Conservation (phyloP, 2,329 filamentous ascomycete genomes). For the Aureobasidium sp. region DNA sequence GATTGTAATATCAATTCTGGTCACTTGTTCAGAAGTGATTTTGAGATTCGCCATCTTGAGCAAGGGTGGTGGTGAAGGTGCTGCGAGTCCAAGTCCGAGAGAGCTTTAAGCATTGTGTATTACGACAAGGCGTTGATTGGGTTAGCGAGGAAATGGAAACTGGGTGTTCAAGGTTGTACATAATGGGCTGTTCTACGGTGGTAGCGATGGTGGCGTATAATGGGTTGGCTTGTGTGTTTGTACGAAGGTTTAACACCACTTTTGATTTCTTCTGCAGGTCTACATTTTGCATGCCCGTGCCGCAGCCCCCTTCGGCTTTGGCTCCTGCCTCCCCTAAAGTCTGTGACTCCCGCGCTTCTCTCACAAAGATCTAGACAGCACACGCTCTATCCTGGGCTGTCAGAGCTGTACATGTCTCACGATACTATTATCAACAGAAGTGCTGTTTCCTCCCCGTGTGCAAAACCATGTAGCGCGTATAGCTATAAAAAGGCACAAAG, state of each 20-base stretch:
- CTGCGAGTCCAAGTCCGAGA: not conserved
- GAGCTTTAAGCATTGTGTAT: constrained; percentile 6
- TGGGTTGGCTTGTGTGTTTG: not conserved
- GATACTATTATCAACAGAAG: no score
- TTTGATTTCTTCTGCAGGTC: not conserved
- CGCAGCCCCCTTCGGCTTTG: no score
- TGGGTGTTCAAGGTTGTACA: not conserved
- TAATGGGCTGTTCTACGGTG: not conserved
- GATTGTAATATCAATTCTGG: constrained; percentile 81
- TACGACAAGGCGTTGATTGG: not conserved
- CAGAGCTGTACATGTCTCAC: no score
- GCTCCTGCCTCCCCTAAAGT: no score
- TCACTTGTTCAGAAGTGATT: constrained; percentile 83
- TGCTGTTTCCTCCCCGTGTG: no score
- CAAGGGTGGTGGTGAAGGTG: constrained; percentile 6
- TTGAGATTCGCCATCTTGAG: constrained; percentile 71
- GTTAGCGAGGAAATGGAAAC: not conserved
- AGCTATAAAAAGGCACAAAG: no score
- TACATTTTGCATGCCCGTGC: no score
- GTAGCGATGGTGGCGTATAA: not conserved
- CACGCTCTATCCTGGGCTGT: no score
- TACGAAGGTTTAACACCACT: constrained; percentile 1
- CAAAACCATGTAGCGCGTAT: no score
- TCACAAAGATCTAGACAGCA: no score
- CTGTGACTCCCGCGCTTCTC: no score